Base-by-base conservation (phyloP, 257 asterid species). In the Euphrasia confusa region DNA sequence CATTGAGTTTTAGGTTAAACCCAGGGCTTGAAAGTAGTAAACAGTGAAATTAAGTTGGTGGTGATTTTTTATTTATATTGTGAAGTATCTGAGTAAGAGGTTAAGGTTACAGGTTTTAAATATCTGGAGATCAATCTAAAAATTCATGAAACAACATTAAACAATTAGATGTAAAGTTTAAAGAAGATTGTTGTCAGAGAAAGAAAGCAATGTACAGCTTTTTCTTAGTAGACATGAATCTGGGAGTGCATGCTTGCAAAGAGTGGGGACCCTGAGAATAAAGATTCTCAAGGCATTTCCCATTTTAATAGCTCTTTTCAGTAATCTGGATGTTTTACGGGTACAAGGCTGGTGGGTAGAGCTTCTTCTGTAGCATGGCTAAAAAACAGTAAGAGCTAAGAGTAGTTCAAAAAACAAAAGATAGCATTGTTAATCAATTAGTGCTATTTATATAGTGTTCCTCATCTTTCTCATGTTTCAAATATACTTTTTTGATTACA, bases 51-150 rank as follows among this genome's bases (percentile, higher is more conserved):
- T 9, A 30, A 40, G 33, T 67, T 67, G 9, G 18, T 55, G 54
- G 37, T 45, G 5, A 56, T 4, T 17, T 30, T 52, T 45, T 52
- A 15, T 1, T 52, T 52, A 15, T 40, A 17, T 4, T 53, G 47
- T 33, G 48, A 57, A 71, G 48, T 49, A 49, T 49, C 53, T 27
- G 17, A 40, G 28, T 56, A 18, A 11, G 54, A 28, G 40, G 61
- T 5, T 11, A 63, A 28, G 40, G 61, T 10, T 11, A 63, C 27
- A 14, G 28, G 21, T 63, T 35, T 63, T 0, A 60, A 39, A 14
- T 64, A 24, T 57, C 37, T 47, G 12, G 54, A 32, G 59, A 58
- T 57, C 65, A 59, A 60, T 50, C 30, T 48, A 54, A 40, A 66
- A 64, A 50, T 57, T 24, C 17, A 48, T 33, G 35, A 35, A 27